Conservation (phyloP, 1,284 basidiomycete species). For the Chondrostereum purpureum region DNA sequence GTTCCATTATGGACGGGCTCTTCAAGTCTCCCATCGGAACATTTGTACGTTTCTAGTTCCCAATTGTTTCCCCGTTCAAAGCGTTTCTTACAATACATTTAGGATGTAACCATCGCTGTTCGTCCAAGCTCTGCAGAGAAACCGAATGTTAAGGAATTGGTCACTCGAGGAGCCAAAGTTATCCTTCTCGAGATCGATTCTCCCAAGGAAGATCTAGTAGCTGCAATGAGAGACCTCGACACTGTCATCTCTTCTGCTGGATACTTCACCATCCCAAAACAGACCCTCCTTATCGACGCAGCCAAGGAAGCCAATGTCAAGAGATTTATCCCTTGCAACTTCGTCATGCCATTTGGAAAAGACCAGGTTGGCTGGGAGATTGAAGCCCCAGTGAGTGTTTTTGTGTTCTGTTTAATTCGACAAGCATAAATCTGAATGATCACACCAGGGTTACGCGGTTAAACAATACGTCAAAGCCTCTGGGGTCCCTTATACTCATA, state of each 20-base stretch:
- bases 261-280: not conserved
- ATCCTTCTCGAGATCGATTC: slow-evolving; percentile 1
- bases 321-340: slow-evolving; percentile 9
- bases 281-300: slow-evolving; percentile 3
- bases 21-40: not conserved
- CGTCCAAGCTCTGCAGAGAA: slow-evolving; percentile 5
- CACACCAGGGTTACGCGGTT: not conserved
- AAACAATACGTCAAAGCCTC: not conserved
- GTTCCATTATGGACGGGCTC: not conserved
- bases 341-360: no score
- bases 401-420: not conserved
- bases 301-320: slow-evolving; percentile 9
- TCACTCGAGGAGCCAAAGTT: slow-evolving; percentile 1
- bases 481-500: not conserved
- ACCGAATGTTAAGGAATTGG: slow-evolving; percentile 1
- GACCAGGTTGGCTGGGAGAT: no score
- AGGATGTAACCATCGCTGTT: slow-evolving; percentile 3
- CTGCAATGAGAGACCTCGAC: slow-evolving; percentile 1
- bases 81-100: not conserved
- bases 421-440: not conserved
- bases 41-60: slow-evolving; percentile 1
- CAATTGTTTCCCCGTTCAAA: not conserved
- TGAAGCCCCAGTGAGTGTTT: not conserved
- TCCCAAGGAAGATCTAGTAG: not conserved
- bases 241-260: slow-evolving; percentile 2